These are phyloP conservation scores for Camptophora hylomeconis DNA, from an alignment of 2,329 filamentous ascomycete species.

Conservation along the genomic window DNA sequence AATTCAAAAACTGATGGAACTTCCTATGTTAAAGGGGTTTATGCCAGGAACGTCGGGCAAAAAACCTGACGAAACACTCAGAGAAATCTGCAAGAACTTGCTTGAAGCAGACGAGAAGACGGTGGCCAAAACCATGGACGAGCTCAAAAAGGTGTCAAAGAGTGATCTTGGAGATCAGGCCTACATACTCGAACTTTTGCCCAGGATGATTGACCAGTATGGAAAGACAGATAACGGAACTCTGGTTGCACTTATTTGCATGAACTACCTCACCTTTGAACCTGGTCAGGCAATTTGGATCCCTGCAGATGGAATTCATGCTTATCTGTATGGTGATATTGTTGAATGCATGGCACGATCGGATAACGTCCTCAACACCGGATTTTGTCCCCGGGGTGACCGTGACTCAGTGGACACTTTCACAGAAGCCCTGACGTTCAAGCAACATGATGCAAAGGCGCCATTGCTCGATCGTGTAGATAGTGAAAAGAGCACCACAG, in stretches of 20 bases:
- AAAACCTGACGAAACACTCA: conserved; percentile 47
- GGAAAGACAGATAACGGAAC: conserved; percentile 50
- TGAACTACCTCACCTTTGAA: conserved; percentile 58
- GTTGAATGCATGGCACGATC: conserved; percentile 67
- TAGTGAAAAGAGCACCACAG: conserved; percentile 40
- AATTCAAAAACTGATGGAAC: conserved; percentile 44
- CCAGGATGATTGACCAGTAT: conserved; percentile 53
- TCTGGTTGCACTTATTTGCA: conserved; percentile 56
- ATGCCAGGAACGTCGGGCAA: conserved; percentile 28
- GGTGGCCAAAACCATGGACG: conserved; percentile 40
- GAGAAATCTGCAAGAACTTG: conserved; percentile 41
- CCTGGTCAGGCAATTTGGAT: conserved; percentile 58
- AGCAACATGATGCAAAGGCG: conserved; percentile 44
- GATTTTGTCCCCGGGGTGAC: conserved; percentile 57
- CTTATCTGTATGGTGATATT: conserved; percentile 60
- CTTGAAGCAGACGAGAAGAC: conserved; percentile 40
- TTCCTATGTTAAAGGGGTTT: conserved; percentile 43
- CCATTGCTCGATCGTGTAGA: conserved; percentile 39
- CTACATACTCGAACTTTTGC: conserved; percentile 53
- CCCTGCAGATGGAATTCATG: conserved; percentile 61
- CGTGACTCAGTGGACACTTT: conserved; percentile 54
- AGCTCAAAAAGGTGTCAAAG: conserved; percentile 36
- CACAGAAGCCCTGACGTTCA: conserved; percentile 49
- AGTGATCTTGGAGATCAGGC: conserved; percentile 37
- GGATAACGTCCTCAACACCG: conserved; percentile 62